Conservation (phyloP, 2,329 filamentous ascomycete genomes). For the Ceratocystiopsis sp. region DNA sequence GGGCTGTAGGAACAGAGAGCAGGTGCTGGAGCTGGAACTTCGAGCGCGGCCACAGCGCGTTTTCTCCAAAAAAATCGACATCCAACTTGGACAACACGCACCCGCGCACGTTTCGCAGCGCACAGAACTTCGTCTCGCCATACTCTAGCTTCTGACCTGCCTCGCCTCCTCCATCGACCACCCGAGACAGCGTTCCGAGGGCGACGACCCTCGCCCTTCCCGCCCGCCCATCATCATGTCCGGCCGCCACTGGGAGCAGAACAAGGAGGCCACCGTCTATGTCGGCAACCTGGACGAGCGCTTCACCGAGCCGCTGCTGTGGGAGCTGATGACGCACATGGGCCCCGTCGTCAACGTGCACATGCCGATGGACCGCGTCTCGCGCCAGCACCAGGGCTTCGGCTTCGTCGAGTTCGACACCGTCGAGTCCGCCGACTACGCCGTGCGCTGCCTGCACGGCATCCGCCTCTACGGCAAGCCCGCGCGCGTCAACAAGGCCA, state of each 20-base stretch:
- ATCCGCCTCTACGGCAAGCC: slow-evolving; percentile 86
- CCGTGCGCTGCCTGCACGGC: slow-evolving; percentile 90
- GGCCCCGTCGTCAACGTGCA: slow-evolving; percentile 97
- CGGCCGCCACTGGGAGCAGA: slow-evolving; percentile 56
- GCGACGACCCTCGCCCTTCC: too few species aligned
- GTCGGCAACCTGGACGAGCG: slow-evolving; percentile 98
- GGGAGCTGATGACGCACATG: slow-evolving; percentile 96
- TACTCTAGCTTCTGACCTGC: too few species aligned
- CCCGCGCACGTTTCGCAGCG: too few species aligned
- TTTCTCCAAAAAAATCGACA: too few species aligned
- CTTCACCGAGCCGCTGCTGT: slow-evolving; percentile 74
- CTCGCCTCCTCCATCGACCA: too few species aligned
- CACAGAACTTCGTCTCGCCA: too few species aligned
- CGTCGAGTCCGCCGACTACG: slow-evolving; percentile 92
- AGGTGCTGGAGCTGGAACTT: too few species aligned
- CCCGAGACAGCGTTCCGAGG: too few species aligned
- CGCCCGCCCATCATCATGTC: slow-evolving; percentile 9
- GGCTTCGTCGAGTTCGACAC: slow-evolving; percentile 97
- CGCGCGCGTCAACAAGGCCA: slow-evolving; percentile 85
- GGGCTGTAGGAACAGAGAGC: too few species aligned
- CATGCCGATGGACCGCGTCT: slow-evolving; percentile 94
- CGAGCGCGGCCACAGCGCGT: too few species aligned
- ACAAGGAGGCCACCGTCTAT: slow-evolving; percentile 96
- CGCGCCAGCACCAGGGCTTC: slow-evolving; percentile 91
- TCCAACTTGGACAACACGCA: too few species aligned